A percentile compares a stretch with the other conserved stretches of the same genome.
phyloP scores from a whole-genome alignment of 2,329 filamentous ascomycete species.

The Chaetomiaceae sp. region DNA sequence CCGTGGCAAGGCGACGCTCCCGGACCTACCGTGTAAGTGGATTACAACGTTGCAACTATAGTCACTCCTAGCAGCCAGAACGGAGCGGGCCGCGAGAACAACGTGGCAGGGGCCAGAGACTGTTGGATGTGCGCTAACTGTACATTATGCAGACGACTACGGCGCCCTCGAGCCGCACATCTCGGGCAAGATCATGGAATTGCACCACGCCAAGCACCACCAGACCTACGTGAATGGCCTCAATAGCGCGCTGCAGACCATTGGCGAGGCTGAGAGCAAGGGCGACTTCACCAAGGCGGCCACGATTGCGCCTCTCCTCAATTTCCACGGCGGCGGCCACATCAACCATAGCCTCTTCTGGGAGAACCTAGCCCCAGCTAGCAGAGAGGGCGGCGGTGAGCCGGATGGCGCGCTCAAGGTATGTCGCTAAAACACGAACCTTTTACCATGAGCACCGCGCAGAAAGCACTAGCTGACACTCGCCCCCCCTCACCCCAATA shows the following conservation, averaged over 20 bases:
- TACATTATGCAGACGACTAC: slow-evolving; percentile 72
- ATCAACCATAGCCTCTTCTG: slow-evolving; percentile 93
- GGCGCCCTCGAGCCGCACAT: slow-evolving; percentile 85
- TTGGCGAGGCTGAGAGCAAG: slow-evolving; percentile 58
- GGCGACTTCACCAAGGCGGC: slow-evolving; percentile 53
- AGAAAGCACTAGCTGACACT: no score
- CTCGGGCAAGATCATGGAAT: slow-evolving; percentile 73
- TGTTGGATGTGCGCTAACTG: background rate
- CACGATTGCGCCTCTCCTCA: slow-evolving; percentile 54
- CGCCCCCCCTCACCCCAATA: slow-evolving; percentile 26
- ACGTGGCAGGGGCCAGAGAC: background rate
- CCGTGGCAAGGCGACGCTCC: slow-evolving; percentile 86
- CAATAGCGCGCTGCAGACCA: slow-evolving; percentile 60
- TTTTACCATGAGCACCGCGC: background rate
- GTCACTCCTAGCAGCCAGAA: no score
- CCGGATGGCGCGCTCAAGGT: slow-evolving; percentile 58
- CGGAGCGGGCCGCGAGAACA: no score
- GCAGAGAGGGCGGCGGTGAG: slow-evolving; percentile 58
- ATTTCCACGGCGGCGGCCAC: slow-evolving; percentile 88
- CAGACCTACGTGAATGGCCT: slow-evolving; percentile 74
- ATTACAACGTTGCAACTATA: no score
- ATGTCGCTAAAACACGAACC: no score
- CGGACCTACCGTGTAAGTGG: slow-evolving; percentile 66
- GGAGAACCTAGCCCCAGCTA: slow-evolving; percentile 72
- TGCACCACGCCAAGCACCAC: slow-evolving; percentile 77